phyloP scores from a whole-genome alignment of 768 basidiomycete species.

The Phylloporus rhodoxanthus region DNA sequence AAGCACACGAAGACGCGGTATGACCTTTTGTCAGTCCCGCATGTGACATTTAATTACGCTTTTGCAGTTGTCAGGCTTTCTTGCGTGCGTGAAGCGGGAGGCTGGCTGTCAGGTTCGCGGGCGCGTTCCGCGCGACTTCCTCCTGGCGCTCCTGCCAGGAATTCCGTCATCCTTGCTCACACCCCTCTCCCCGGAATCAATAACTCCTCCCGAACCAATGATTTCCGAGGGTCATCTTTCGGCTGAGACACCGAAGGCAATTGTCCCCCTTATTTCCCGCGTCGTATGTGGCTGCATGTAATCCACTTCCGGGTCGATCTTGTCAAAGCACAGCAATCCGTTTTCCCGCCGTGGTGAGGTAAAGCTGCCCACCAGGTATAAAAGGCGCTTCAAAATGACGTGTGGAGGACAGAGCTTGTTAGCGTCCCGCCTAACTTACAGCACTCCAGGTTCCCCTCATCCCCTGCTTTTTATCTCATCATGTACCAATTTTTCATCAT shows the following conservation, averaged over 20 bases:
- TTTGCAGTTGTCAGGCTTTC: constrained; percentile 7
- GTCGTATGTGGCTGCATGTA: constrained; percentile 14
- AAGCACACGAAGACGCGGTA: constrained; percentile 1
- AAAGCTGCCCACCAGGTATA: constrained; percentile 24
- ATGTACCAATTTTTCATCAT: constrained; percentile 24
- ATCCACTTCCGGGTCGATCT: constrained; percentile 30
- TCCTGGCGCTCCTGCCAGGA: constrained; percentile 10
- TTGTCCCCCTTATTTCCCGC: constrained; percentile 20
- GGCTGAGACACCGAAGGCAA: constrained; percentile 17
- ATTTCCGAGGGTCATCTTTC: constrained; percentile 13
- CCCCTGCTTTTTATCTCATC: background rate
- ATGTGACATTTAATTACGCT: background rate
- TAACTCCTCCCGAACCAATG: constrained; percentile 11
- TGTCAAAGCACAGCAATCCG: constrained; percentile 17
- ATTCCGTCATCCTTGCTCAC: constrained; percentile 16
- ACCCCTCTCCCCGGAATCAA: constrained; percentile 14
- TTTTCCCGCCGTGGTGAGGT: constrained; percentile 28
- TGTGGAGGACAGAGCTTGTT: background rate
- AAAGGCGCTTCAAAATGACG: constrained; percentile 12
- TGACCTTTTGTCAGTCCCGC: background rate
- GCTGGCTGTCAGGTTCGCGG: constrained; percentile 9
- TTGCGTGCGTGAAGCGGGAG: constrained; percentile 1
- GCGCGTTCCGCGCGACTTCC: constrained; percentile 18
- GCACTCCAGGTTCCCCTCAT: background rate
- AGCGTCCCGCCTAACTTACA: constrained; percentile 4